Percentiles rank a stretch among this genome's conserved stretches.
Conservation (phyloP, 805 yeast species). For the Candida anglica region DNA sequence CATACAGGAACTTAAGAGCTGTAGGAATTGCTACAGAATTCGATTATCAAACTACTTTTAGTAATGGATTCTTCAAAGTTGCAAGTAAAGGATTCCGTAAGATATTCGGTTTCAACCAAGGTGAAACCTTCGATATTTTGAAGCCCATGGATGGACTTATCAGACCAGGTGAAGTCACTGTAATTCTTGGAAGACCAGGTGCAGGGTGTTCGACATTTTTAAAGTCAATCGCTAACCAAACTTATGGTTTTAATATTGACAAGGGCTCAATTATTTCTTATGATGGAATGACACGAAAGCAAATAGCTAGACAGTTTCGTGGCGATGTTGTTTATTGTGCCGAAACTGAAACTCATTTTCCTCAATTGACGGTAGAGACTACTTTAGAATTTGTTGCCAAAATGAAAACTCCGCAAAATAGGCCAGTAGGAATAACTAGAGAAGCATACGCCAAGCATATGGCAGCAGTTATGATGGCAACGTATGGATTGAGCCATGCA, state of each 20-base stretch:
- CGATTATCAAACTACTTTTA: slow-evolving; percentile 54
- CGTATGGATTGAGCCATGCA: slow-evolving; percentile 57
- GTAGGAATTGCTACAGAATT: slow-evolving; percentile 58
- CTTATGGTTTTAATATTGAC: slow-evolving; percentile 55
- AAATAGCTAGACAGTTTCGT: slow-evolving; percentile 49
- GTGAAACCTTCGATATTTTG: slow-evolving; percentile 42
- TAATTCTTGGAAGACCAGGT: slow-evolving; percentile 79
- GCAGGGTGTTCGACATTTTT: slow-evolving; percentile 72
- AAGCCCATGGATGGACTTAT: slow-evolving; percentile 65
- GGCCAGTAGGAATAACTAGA: slow-evolving; percentile 58
- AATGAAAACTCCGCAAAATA: slow-evolving; percentile 58
- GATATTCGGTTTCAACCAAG: slow-evolving; percentile 1
- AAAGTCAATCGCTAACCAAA: slow-evolving; percentile 60
- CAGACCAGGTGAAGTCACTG: slow-evolving; percentile 61
- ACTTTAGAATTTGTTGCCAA: slow-evolving; percentile 62
- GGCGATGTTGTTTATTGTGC: slow-evolving; percentile 73
- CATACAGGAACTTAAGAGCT: slow-evolving; percentile 51
- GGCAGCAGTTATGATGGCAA: slow-evolving; percentile 49
- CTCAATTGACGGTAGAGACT: slow-evolving; percentile 63
- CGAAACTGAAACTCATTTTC: slow-evolving; percentile 65
- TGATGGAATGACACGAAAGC: slow-evolving; percentile 51
- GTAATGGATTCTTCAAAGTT: slow-evolving; percentile 24
- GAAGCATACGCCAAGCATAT: slow-evolving; percentile 50
- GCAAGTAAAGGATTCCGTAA: neutral
- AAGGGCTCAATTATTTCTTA: slow-evolving; percentile 44